phyloP scores from a whole-genome alignment of 176 grass and related monocot species.

The Eleusine coracana region DNA sequence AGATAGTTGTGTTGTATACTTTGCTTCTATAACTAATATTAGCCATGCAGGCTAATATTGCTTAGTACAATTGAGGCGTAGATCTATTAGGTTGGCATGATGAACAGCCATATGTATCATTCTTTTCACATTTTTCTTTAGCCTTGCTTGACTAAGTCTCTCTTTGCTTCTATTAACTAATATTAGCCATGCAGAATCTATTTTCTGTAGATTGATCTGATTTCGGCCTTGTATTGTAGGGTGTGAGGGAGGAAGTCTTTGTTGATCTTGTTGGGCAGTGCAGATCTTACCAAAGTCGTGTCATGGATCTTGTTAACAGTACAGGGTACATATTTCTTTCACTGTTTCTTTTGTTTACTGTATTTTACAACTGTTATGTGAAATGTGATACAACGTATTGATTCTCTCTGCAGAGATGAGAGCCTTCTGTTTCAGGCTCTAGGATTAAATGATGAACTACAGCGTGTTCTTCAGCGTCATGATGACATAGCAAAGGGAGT shows the following conservation, averaged over 20 bases:
- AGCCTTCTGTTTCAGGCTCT: constrained; percentile 84
- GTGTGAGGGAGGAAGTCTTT: constrained; percentile 83
- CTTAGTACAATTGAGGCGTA: too few relatives aligned
- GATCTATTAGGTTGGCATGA: too few relatives aligned
- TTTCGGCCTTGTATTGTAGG: constrained; percentile 57
- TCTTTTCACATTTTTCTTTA: too few relatives aligned
- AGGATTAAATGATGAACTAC: constrained; percentile 89
- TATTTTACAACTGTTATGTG: constrained; percentile 25
- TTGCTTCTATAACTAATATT: constrained; percentile 8
- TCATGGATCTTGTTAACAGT: constrained; percentile 85
- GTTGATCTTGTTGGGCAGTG: constrained; percentile 95
- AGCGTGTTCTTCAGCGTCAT: constrained; percentile 87
- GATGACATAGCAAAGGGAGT: constrained; percentile 76
- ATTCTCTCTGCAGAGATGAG: constrained; percentile 75
- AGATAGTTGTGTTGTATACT: neutral
- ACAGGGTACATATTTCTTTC: constrained; percentile 61
- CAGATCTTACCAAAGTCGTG: constrained; percentile 71
- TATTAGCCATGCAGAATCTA: neutral
- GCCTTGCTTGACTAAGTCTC: too few relatives aligned
- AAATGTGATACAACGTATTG: neutral
- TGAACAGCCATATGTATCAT: too few relatives aligned
- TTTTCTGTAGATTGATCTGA: constrained; percentile 22
- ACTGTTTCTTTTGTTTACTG: constrained; percentile 15
- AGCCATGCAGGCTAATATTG: neutral
- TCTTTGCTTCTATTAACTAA: too few relatives aligned